These are phyloP conservation scores for Globisporangium cystogenes DNA, from an alignment of 352 stramenopile genomes.

Conservation along the genomic window DNA sequence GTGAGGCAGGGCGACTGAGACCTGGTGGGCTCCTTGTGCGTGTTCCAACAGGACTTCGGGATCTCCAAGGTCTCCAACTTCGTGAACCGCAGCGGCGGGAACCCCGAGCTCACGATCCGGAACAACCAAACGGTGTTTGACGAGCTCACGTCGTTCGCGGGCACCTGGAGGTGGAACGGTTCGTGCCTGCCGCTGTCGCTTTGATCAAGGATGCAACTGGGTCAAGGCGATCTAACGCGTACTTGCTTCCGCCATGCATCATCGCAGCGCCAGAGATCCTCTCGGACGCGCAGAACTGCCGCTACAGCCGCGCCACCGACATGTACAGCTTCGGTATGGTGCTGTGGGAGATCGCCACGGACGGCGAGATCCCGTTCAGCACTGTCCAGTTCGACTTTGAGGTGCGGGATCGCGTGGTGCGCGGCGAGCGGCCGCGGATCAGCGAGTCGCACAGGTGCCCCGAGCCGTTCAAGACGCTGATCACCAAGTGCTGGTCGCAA, in stretches of 20 bases:
- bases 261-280: slow-evolving; percentile 56
- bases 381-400: slow-evolving; percentile 66
- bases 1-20: background rate
- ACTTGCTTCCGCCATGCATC: background rate
- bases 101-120: slow-evolving; percentile 17
- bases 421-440: slow-evolving; percentile 47
- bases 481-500: slow-evolving; percentile 63
- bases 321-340: slow-evolving; percentile 75
- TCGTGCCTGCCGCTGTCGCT: no score
- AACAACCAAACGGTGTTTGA: slow-evolving; percentile 18
- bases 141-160: slow-evolving; percentile 45
- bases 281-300: slow-evolving; percentile 54
- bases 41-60: slow-evolving; percentile 39
- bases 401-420: slow-evolving; percentile 49
- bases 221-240: background rate
- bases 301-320: slow-evolving; percentile 66
- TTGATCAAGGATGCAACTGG: no score
- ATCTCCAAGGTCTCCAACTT: slow-evolving; percentile 67
- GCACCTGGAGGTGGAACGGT: slow-evolving; percentile 69
- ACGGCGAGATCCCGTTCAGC: slow-evolving; percentile 55
- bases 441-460: slow-evolving; percentile 28
- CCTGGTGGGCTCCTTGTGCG: background rate
- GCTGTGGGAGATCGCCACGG: slow-evolving; percentile 67
- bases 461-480: slow-evolving; percentile 49
- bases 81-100: slow-evolving; percentile 27